phyloP scores from a whole-genome alignment of 768 basidiomycete genomes.

The Royoungia palumana region DNA sequence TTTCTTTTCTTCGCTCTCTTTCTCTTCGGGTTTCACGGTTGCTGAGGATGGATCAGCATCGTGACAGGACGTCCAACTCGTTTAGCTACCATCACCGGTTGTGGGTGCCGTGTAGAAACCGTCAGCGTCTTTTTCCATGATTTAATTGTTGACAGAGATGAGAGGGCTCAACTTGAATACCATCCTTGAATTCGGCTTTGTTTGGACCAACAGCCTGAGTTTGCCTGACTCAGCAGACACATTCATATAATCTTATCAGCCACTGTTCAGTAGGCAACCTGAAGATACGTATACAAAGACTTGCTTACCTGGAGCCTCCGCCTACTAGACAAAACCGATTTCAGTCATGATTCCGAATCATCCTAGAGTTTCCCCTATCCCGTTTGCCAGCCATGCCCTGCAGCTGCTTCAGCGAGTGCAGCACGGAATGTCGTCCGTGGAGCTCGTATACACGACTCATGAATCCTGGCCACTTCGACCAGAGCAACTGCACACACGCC shows the following conservation, averaged over 20 bases:
- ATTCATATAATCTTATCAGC: conserved; percentile 17
- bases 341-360: conserved; percentile 11
- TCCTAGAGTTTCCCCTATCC: conserved; percentile 1
- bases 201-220: conserved; percentile 14
- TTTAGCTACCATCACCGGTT: conserved; percentile 37
- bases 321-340: not conserved
- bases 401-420: conserved; percentile 36
- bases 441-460: conserved; percentile 62
- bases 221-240: conserved; percentile 23
- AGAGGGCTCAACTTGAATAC: not conserved
- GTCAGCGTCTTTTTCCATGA: conserved; percentile 73
- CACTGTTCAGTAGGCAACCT: not conserved
- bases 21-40: conserved; percentile 23
- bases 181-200: not conserved
- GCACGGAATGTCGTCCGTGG: conserved; percentile 44
- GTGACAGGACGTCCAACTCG: not conserved
- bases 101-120: conserved; percentile 72
- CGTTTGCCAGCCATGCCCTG: conserved; percentile 21
- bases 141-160: conserved; percentile 15
- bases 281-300: too few species aligned
- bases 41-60: conserved; percentile 13
- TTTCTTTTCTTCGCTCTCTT: conserved; percentile 26
- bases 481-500: conserved; percentile 7
- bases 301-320: too few species aligned
- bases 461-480: conserved; percentile 60